These are phyloP conservation scores for Sporisorium graminicola DNA, from an alignment of 1,284 basidiomycete species.

Conservation along the genomic window DNA sequence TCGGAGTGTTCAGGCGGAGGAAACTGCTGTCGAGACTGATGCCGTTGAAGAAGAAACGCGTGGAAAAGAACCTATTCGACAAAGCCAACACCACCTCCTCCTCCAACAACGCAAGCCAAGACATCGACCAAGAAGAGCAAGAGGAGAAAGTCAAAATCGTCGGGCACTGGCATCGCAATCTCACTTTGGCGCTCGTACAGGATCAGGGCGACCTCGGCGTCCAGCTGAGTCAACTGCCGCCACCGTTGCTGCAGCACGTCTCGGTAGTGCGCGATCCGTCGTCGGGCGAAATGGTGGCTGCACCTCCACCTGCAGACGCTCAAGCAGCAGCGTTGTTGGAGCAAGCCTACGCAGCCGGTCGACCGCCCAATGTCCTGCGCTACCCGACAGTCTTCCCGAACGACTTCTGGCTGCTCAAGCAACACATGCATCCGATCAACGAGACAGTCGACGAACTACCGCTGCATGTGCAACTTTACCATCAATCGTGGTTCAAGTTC, in stretches of 20 bases:
- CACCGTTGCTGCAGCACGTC: slow-evolving; percentile 73
- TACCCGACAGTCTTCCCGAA: slow-evolving; percentile 88
- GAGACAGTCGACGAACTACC: slow-evolving; percentile 73
- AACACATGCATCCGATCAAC: slow-evolving; percentile 70
- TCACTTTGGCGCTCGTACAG: slow-evolving; percentile 83
- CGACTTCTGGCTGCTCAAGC: slow-evolving; percentile 80
- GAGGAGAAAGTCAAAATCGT: slow-evolving; percentile 72
- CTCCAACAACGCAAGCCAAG: slow-evolving; percentile 17
- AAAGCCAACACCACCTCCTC: slow-evolving; percentile 38
- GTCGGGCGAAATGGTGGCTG: slow-evolving; percentile 12
- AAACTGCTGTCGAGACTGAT: slow-evolving; percentile 88
- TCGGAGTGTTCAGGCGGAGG: slow-evolving; percentile 79
- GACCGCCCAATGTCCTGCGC: slow-evolving; percentile 32
- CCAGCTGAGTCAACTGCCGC: slow-evolving; percentile 76
- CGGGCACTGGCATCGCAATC: slow-evolving; percentile 90
- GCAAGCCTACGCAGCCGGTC: slow-evolving; percentile 15
- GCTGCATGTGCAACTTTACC: slow-evolving; percentile 84
- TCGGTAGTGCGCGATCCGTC: slow-evolving; percentile 48
- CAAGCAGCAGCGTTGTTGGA: slow-evolving; percentile 11
- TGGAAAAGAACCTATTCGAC: slow-evolving; percentile 83
- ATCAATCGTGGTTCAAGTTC: slow-evolving; percentile 74
- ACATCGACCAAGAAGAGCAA: slow-evolving; percentile 69
- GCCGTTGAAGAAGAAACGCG: slow-evolving; percentile 79
- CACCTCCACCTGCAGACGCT: slow-evolving; percentile 19
- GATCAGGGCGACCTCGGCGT: slow-evolving; percentile 74